These are phyloP conservation scores for Colletotrichum sp. DNA, from an alignment of 2,329 filamentous ascomycete genomes.

Conservation along the genomic window DNA sequence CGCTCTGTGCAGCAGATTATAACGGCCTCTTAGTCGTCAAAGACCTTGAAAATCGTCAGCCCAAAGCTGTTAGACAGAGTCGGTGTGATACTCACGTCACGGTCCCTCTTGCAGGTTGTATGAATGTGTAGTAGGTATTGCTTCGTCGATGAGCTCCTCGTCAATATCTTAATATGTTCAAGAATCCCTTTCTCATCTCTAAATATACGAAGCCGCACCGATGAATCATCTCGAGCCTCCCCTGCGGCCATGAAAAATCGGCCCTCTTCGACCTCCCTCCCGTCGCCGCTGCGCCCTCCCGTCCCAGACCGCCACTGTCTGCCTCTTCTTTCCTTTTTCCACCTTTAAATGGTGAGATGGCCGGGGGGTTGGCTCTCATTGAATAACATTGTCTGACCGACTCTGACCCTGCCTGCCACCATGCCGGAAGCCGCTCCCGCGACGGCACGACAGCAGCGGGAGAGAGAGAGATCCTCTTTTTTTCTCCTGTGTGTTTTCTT, in stretches of 20 bases:
- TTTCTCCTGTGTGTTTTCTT: neutral
- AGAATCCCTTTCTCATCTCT: neutral
- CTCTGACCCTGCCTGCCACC: neutral
- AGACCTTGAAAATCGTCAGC: neutral
- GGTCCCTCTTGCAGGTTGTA: accelerated
- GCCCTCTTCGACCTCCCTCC: neutral
- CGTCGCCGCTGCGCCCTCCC: constrained; percentile 8
- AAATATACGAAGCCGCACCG: neutral
- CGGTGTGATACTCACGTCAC: neutral
- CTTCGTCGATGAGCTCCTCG: neutral
- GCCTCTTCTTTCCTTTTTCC: constrained; percentile 11
- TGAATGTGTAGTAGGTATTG: accelerated
- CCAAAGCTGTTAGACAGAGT: neutral
- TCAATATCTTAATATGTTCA: neutral
- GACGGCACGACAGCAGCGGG: neutral
- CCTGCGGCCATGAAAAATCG: neutral
- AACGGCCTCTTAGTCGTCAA: too few species aligned
- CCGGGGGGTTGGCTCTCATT: neutral
- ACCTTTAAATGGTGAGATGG: neutral
- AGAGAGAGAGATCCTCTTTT: neutral
- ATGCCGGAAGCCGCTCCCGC: constrained; percentile 14
- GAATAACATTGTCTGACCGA: neutral
- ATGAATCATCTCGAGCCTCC: neutral
- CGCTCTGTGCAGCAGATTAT: neutral
- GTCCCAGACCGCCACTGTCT: constrained; percentile 15